Conservation (phyloP, 2,329 filamentous ascomycete species). For the Colletotrichum falcatum region DNA sequence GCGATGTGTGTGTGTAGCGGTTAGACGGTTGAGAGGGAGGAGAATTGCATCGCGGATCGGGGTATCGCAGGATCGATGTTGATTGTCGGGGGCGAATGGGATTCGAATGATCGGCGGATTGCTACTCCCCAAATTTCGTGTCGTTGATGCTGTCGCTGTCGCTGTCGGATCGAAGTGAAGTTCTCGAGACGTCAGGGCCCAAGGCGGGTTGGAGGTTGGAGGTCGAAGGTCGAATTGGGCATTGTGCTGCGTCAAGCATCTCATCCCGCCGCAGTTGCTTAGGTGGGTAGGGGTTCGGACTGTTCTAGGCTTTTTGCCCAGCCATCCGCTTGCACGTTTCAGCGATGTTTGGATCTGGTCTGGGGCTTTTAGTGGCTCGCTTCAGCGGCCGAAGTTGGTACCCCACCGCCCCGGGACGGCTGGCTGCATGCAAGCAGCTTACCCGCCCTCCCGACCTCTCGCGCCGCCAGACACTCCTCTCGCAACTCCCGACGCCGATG, state of each 20-base stretch:
- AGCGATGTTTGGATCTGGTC: constrained; percentile 36
- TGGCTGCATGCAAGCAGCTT: constrained; percentile 9
- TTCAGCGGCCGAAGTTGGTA: constrained; percentile 14
- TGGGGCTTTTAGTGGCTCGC: constrained; percentile 26
- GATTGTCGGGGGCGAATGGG: not conserved
- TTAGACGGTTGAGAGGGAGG: constrained; percentile 24
- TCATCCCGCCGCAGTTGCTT: constrained; percentile 14
- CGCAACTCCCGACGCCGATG: constrained; percentile 30
- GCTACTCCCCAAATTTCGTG: not conserved
- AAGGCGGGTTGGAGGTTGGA: not conserved
- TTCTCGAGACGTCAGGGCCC: not conserved
- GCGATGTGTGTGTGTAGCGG: constrained; percentile 14
- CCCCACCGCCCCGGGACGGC: constrained; percentile 32
- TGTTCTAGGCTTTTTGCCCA: constrained; percentile 23
- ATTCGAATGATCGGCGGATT: not conserved
- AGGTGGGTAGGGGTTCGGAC: constrained; percentile 20
- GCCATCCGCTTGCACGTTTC: constrained; percentile 38
- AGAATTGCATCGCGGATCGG: constrained; percentile 36
- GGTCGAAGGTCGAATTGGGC: constrained; percentile 3
- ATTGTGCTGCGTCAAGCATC: constrained; percentile 9
- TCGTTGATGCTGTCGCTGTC: not conserved
- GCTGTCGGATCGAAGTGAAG: constrained; percentile 5
- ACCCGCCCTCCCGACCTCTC: constrained; percentile 13
- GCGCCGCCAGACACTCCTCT: constrained; percentile 29
- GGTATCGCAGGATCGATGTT: not conserved